Conservation (phyloP, 2,329 filamentous ascomycete genomes). For the Alternaria consortialis region DNA sequence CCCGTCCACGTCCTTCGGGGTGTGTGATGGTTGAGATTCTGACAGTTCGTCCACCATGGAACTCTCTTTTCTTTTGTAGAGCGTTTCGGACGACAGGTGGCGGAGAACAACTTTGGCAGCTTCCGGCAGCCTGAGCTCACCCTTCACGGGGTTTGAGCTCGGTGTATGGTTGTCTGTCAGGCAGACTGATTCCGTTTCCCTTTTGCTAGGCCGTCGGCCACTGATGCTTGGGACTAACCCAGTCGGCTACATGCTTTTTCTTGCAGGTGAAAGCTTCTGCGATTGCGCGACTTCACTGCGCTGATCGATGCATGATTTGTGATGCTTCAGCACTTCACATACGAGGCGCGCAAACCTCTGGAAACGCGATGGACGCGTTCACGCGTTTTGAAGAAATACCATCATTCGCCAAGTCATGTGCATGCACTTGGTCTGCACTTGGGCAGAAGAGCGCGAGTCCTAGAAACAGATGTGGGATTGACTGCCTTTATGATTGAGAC, state of each 20-base stretch:
- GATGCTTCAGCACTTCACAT: neutral
- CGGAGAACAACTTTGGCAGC: conserved; percentile 76
- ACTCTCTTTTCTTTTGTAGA: conserved; percentile 75
- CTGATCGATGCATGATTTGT: neutral
- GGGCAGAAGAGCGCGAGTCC: too few relatives aligned
- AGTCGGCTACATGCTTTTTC: conserved; percentile 73
- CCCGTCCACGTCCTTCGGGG: conserved; percentile 64
- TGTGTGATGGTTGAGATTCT: conserved; percentile 77
- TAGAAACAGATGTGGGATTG: neutral
- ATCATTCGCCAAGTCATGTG: conserved; percentile 1
- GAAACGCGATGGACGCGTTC: neutral
- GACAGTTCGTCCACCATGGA: conserved; percentile 82
- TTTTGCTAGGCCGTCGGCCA: conserved; percentile 89
- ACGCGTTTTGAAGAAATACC: conserved; percentile 1
- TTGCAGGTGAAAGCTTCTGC: neutral
- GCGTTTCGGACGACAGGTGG: conserved; percentile 90
- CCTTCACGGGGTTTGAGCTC: conserved; percentile 48
- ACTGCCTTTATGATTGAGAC: neutral
- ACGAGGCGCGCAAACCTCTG: neutral
- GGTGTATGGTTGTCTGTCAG: conserved; percentile 45
- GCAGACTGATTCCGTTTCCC: conserved; percentile 62
- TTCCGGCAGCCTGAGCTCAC: conserved; percentile 61
- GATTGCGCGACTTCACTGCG: neutral
- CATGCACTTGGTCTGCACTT: neutral
- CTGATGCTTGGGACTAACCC: conserved; percentile 88